Evolutionary conservation across 345 rosid species (phyloP).

Genomic region (Euphorbia peplus): DNA sequence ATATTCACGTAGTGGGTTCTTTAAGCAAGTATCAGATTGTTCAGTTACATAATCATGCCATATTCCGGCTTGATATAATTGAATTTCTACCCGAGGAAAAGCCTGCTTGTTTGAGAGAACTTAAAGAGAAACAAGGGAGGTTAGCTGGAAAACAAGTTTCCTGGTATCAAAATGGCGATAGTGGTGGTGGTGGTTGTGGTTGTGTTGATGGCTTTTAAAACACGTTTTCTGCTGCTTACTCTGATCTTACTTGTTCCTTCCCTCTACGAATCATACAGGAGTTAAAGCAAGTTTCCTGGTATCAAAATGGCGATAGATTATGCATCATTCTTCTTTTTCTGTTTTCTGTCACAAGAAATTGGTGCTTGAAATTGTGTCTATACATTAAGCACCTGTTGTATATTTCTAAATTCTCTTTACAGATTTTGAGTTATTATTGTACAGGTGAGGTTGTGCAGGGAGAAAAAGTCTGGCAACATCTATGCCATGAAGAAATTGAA

Average conservation of each 20-base stretch:
- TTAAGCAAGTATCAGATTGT: neutral
- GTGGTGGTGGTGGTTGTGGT: neutral
- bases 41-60: neutral
- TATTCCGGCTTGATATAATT: neutral
- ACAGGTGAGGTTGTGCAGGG: constrained; percentile 85
- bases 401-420: neutral
- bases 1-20: neutral
- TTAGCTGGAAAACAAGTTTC: neutral
- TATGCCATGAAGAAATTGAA: constrained; percentile 95
- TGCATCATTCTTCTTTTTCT: neutral
- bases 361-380: constrained; percentile 5
- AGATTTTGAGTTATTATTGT: constrained; percentile 18
- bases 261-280: neutral
- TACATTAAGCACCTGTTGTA: neutral
- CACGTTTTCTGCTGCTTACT: neutral
- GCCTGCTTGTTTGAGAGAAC: neutral
- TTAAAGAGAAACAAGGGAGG: neutral
- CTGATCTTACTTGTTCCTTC: neutral
- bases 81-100: neutral
- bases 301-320: too few relatives aligned
- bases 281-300: neutral
- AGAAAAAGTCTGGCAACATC: constrained; percentile 71
- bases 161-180: neutral
- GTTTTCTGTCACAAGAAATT: neutral
- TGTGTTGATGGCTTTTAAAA: neutral